A percentile compares a stretch with the other conserved stretches of the same genome.
Conservation (phyloP, 306 rosid genomes). For the Prunus campanulata region DNA sequence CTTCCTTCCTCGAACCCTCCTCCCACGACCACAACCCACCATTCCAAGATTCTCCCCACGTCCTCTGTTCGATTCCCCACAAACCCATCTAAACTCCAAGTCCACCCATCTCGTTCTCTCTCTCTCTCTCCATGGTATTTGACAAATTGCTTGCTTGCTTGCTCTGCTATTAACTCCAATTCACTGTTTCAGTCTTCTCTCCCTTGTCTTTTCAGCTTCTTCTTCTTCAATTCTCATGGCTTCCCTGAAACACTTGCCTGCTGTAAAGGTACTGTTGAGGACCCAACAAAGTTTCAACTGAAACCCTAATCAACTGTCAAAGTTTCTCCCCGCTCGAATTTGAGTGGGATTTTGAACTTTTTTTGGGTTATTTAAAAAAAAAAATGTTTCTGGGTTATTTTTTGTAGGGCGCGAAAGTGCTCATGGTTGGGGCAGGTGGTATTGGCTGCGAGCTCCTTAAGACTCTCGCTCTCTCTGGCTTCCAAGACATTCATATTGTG, state of each 20-base stretch:
- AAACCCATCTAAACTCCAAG: neutral
- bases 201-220: neutral
- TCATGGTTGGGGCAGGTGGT: constrained; percentile 99
- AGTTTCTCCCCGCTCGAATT: constrained; percentile 5
- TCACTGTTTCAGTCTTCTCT: neutral
- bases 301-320: constrained; percentile 20
- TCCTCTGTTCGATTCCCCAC: constrained; percentile 34
- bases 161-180: neutral
- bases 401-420: constrained; percentile 78
- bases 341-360: neutral
- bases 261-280: constrained; percentile 46
- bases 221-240: constrained; percentile 55
- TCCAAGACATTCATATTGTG: constrained; percentile 91
- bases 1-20: neutral
- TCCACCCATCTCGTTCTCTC: neutral
- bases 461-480: constrained; percentile 94
- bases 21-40: constrained; percentile 1
- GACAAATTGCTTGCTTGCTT: neutral
- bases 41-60: constrained; percentile 20
- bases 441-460: constrained; percentile 98
- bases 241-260: constrained; percentile 38
- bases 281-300: constrained; percentile 6
- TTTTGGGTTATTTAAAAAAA: neutral
- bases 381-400: neutral
- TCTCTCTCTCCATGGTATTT: constrained; percentile 10